phyloP scores from a whole-genome alignment of 495 filamentous ascomycete species.

The Xylaria intraflava region DNA sequence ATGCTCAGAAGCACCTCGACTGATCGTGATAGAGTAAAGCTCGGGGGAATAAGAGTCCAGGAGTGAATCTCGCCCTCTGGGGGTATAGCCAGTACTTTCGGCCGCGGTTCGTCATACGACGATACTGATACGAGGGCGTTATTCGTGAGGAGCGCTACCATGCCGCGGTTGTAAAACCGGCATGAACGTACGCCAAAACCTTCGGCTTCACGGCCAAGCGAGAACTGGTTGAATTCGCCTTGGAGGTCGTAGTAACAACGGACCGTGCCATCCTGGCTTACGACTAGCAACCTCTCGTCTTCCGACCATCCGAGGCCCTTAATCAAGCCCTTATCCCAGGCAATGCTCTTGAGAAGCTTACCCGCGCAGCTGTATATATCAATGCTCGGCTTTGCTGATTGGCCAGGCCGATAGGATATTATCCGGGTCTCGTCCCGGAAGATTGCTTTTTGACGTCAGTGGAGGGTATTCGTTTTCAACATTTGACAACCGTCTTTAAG shows the following conservation, averaged over 20 bases:
- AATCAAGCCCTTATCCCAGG: conserved; percentile 90
- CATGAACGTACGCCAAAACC: conserved; percentile 80
- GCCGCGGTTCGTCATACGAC: conserved; percentile 83
- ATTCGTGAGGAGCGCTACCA: conserved; percentile 88
- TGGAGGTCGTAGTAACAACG: conserved; percentile 87
- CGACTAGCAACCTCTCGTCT: conserved; percentile 84
- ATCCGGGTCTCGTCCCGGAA: conserved; percentile 83
- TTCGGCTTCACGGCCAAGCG: conserved; percentile 85
- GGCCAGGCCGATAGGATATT: conserved; percentile 63
- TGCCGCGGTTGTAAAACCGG: conserved; percentile 83
- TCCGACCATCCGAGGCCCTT: conserved; percentile 94
- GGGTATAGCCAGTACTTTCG: conserved; percentile 70
- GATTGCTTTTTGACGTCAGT: conserved; percentile 54
- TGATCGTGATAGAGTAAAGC: conserved; percentile 84
- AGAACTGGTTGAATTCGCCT: conserved; percentile 91
- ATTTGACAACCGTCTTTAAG: neutral
- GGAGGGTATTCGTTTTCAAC: neutral
- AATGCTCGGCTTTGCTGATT: conserved; percentile 72
- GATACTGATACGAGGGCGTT: conserved; percentile 83
- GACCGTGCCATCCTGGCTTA: conserved; percentile 85
- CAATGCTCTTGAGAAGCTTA: conserved; percentile 58
- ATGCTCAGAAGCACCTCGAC: conserved; percentile 91
- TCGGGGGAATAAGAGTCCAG: conserved; percentile 85
- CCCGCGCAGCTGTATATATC: conserved; percentile 93
- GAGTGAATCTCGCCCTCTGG: conserved; percentile 75